Evolutionary conservation across 192 early-diverging fungal species (phyloP), one percentile per base, ranked within the genome.

Genomic region (Funneliformis geosporum): DNA sequence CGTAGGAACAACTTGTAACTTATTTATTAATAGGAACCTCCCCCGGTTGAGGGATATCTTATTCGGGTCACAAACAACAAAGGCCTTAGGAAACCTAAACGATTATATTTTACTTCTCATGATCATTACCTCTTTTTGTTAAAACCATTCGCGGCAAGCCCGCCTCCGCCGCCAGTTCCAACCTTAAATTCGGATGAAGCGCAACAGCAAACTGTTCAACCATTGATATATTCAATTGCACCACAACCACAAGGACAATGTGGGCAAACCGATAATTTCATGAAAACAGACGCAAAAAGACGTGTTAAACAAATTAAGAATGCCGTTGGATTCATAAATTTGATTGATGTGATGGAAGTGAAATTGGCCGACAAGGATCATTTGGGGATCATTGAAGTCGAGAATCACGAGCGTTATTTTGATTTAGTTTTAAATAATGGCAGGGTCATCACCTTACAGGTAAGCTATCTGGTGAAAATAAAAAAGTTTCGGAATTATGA

Each of bases 61-160:
- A 76, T 83, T 11, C 73, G 82, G 11, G 77, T 85, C 18, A 85
- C 82, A 60, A 83, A 74, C 2, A 80, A 81, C 59, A 79, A 82
- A 60, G 84, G 84, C 4, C 77, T 78, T 33, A 80, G 73, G 4
- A 80, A 81, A 5, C 62, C 81, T 21, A 55, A 79, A 61, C 44
- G 82, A 40, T 76, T 85, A 8, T 85, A 85, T 39, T 69, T 85
- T 60, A 80, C 84, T 21, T 78, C 82, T n/a, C 84, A 85, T 68
- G 82, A 85, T 79, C 68, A 85, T 46, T 68, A 82, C 65, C 42
- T 85, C 16, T 77, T 85, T n/a, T 85, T 82, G 38, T 76, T 81
- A 5, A 50, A 81, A 14, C 82, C 82, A 11, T 79, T 71, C 14
- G 14, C 65, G 39, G 60, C 82, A 11, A 80, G 80, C 71, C 81